A percentile compares a stretch with the other conserved stretches of the same genome.
These are phyloP conservation scores for Roridomyces roridus DNA, from an alignment of 768 basidiomycete genomes.

Conservation along the genomic window DNA sequence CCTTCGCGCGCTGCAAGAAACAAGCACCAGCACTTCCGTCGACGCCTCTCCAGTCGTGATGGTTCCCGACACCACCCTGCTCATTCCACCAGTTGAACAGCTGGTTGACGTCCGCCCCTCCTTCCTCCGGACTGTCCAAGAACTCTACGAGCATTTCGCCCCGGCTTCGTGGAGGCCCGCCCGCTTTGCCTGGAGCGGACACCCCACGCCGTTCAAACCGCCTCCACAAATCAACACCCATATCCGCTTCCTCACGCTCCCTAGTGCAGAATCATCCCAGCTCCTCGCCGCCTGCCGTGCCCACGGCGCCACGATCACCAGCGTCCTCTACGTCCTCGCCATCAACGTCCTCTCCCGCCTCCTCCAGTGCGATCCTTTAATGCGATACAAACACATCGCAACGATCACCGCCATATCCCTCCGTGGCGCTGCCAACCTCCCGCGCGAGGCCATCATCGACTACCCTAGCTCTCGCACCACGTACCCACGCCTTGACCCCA, in stretches of 20 bases:
- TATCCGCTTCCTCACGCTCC: not conserved
- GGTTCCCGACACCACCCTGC: not conserved
- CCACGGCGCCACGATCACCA: constrained; percentile 16
- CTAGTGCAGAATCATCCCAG: not conserved
- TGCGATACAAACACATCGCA: not conserved
- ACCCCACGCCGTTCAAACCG: not conserved
- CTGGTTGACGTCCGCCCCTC: constrained; percentile 11
- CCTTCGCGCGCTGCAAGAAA: constrained; percentile 25
- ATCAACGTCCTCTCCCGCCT: constrained; percentile 3
- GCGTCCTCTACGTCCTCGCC: constrained; percentile 1
- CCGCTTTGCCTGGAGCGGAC: constrained; percentile 8
- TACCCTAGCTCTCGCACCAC: not conserved
- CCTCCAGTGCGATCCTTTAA: not conserved
- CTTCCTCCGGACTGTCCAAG: not conserved
- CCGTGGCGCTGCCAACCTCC: constrained; percentile 1
- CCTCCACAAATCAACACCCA: not conserved
- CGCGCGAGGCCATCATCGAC: constrained; percentile 5
- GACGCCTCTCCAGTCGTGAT: not conserved
- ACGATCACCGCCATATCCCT: constrained; percentile 9
- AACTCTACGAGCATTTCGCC: not conserved
- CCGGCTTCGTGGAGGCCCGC: constrained; percentile 6
- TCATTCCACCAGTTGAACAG: not conserved
- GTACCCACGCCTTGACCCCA: not conserved
- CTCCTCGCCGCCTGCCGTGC: constrained; percentile 5
- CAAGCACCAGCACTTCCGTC: not conserved